Base-by-base conservation (phyloP, 2,329 filamentous ascomycete species). In the Apiospora saccharicola region DNA sequence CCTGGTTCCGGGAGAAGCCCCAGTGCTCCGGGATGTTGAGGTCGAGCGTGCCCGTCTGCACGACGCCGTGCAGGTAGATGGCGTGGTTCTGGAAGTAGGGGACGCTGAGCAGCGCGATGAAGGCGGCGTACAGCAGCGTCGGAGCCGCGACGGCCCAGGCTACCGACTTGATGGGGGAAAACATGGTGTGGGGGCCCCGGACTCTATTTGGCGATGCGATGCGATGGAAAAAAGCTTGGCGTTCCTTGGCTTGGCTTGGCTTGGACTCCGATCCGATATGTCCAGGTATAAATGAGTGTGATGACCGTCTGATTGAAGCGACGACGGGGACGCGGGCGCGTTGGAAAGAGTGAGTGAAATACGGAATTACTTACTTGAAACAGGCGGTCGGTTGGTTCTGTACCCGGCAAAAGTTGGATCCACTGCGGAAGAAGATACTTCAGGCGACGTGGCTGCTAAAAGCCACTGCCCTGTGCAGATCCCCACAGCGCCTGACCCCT, bases 1-100 rank as follows among this genome's bases (percentile, higher is more conserved):
- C 90, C 82, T 96, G 93, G 73, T 91, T 91, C 76, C 88, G 90
- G 43, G 91, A 85, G 78, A 94, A 94, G 0, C 92, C 93, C 81
- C 91, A 93, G 70, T 88, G 86, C 77, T 94, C 91, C 0, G 92
- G 90, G 57, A 89, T 83, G 71, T 89, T 88, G 61, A 92, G 80
- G 78, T 94, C 88, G 72, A 91, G 85, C 75, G 85, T 86, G 86
- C 87, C 89, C 22, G 88, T 90, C 77, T 89, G 82, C 7, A 84
- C 85, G 8, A 90, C 79, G 2, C 81, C 80, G 75, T 91, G 85
- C 1, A 91, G 83, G 75, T 90, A 90, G 34, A 90, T 86, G 41
- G 85, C 86, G 75, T 91, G 87, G 24, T 83, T 82, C 79, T 91
- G 89, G 46, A 90, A 80, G 26, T 77, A 82, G 13, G 85, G 81